A percentile compares a stretch with the other conserved stretches of the same genome.
Evolutionary conservation across 495 filamentous ascomycete genomes (phyloP).

Genomic region (Penicillium turbatum): DNA sequence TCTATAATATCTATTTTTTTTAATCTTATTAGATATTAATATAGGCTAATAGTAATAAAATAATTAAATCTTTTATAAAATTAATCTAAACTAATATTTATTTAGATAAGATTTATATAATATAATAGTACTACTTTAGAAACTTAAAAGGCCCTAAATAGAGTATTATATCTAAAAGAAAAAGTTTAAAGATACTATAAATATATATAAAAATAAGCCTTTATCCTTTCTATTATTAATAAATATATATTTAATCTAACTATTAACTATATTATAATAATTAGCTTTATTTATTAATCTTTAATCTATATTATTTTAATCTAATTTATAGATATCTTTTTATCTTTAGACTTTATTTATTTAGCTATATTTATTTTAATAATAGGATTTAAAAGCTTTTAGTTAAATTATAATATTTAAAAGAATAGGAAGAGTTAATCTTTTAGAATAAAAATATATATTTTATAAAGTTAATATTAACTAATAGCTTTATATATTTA

Average conservation of each 20-base stretch:
- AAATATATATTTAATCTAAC: neutral
- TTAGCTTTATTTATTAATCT: neutral
- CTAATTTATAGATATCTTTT: slow-evolving; percentile 3
- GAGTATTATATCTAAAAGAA: neutral
- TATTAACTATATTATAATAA: neutral
- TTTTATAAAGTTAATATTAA: too few species aligned
- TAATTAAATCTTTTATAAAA: neutral
- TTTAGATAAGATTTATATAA: neutral
- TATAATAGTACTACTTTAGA: neutral
- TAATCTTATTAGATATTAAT: neutral
- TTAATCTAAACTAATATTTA: neutral
- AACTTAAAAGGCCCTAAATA: neutral
- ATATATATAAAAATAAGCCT: neutral
- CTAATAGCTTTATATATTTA: too few species aligned
- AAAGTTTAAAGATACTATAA: too few species aligned
- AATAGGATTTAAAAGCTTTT: too few species aligned
- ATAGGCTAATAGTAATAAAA: neutral
- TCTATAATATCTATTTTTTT: slow-evolving; percentile 1
- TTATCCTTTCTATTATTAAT: neutral
- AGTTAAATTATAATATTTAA: neutral
- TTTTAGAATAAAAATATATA: neutral
- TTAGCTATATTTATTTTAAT: slow-evolving; percentile 1
- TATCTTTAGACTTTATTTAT: neutral
- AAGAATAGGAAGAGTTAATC: slow-evolving; percentile 3
- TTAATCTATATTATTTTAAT: neutral